Evolutionary conservation across 164 flowering plant genomes (phyloP).

Genomic region (Euptelea pleiosperma): DNA sequence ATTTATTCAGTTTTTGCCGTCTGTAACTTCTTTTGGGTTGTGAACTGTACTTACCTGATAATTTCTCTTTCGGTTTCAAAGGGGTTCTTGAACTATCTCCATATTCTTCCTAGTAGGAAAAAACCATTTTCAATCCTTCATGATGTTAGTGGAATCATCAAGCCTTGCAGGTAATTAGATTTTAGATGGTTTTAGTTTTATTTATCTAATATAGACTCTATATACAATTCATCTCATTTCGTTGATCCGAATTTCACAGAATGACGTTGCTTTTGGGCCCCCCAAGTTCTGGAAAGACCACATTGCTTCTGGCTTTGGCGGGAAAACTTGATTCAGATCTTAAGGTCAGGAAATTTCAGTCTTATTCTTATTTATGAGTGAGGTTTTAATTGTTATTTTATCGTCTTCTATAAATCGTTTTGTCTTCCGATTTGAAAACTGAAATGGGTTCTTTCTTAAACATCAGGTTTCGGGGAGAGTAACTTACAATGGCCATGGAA

Average conservation of each 20-base stretch:
- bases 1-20: background rate
- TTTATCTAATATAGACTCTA: no score
- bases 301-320: slow-evolving; percentile 45
- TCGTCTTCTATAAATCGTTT: background rate
- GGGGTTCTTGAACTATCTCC: slow-evolving; percentile 48
- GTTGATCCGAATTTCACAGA: slow-evolving; percentile 15
- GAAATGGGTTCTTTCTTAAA: background rate
- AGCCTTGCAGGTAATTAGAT: slow-evolving; percentile 55
- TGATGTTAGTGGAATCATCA: slow-evolving; percentile 63
- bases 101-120: slow-evolving; percentile 52
- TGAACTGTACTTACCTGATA: background rate
- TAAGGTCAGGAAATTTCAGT: slow-evolving; percentile 23
- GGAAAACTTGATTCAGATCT: slow-evolving; percentile 41
- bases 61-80: slow-evolving; percentile 12
- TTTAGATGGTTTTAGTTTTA: no score
- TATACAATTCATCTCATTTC: slow-evolving; percentile 2
- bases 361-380: background rate
- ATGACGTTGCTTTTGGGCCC: slow-evolving; percentile 47
- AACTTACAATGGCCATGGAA: slow-evolving; percentile 67
- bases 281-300: slow-evolving; percentile 53
- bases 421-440: background rate
- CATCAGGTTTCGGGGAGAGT: slow-evolving; percentile 49
- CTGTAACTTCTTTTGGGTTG: background rate
- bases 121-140: slow-evolving; percentile 41
- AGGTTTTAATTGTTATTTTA: background rate